A percentile compares a stretch with the other conserved stretches of the same genome.
Evolutionary conservation across 805 yeast genomes (phyloP).

Genomic region (Zygoascus ofunaensis): DNA sequence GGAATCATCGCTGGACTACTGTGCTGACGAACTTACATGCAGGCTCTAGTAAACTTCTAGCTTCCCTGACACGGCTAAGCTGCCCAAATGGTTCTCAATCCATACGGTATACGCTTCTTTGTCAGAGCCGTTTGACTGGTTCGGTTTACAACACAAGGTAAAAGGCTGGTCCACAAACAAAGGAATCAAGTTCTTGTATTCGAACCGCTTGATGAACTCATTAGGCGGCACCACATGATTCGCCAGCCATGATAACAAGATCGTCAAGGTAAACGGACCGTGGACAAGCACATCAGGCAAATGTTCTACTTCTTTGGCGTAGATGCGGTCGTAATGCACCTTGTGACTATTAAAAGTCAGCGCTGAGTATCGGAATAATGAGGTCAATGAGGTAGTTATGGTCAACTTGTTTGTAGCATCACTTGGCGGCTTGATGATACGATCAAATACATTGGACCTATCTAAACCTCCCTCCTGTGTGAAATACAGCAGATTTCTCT

Average conservation of each 20-base stretch:
- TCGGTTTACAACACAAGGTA: constrained; percentile 12
- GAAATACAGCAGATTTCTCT: constrained; percentile 55
- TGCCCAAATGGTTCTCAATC: constrained; percentile 19
- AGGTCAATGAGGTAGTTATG: constrained; percentile 34
- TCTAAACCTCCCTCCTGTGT: constrained; percentile 23
- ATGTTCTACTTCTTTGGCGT: constrained; percentile 46
- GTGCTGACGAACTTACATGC: background rate
- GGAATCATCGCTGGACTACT: constrained; percentile 26
- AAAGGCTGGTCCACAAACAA: constrained; percentile 35
- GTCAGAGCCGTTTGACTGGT: background rate
- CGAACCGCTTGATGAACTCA: constrained; percentile 27
- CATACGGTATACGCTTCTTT: constrained; percentile 16
- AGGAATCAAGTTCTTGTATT: constrained; percentile 44
- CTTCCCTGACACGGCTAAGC: constrained; percentile 21
- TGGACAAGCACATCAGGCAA: constrained; percentile 59
- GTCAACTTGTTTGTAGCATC: constrained; percentile 17
- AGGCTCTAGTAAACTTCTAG: constrained; percentile 7
- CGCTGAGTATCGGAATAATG: constrained; percentile 58
- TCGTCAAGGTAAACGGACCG: constrained; percentile 69
- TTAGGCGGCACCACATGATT: constrained; percentile 13
- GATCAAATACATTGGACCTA: constrained; percentile 13
- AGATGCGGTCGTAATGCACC: constrained; percentile 62
- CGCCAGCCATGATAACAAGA: constrained; percentile 46
- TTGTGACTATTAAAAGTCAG: constrained; percentile 75
- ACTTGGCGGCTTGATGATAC: constrained; percentile 15